phyloP scores from a whole-genome alignment of 2,329 filamentous ascomycete species.

The Botryotinia calthae region DNA sequence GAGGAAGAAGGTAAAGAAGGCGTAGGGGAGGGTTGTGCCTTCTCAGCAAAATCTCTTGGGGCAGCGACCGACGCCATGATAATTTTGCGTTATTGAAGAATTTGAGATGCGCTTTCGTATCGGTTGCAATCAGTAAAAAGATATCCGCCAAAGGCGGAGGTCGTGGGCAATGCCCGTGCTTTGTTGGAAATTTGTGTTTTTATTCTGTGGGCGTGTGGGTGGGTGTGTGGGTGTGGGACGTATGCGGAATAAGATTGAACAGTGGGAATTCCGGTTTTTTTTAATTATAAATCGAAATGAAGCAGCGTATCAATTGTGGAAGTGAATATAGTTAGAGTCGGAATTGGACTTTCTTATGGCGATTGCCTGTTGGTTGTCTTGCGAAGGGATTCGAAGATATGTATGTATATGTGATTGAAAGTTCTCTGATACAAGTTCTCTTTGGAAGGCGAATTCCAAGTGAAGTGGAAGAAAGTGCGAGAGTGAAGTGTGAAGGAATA shows the following conservation, averaged over 20 bases:
- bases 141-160: conserved; percentile 28
- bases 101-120: conserved; percentile 17
- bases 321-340: not conserved
- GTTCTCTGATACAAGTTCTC: not conserved
- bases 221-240: not conserved
- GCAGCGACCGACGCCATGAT: conserved; percentile 36
- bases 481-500: not conserved
- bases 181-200: conserved; percentile 21
- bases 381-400: not conserved
- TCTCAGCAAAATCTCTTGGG: conserved; percentile 30
- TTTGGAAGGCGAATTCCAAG: not conserved
- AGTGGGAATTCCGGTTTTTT: not conserved
- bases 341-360: not conserved
- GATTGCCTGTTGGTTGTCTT: not conserved
- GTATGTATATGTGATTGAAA: not conserved
- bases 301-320: not conserved
- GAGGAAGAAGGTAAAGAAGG: conserved; percentile 33
- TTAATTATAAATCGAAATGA: not conserved
- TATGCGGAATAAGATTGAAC: conserved; percentile 10
- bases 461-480: not conserved
- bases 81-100: conserved; percentile 16
- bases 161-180: conserved; percentile 31
- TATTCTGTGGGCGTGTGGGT: not conserved
- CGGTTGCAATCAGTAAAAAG: conserved; percentile 19
- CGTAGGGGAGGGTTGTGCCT: conserved; percentile 30